Evolutionary conservation across 1,284 basidiomycete genomes (phyloP), one percentile per base, ranked within the genome.

Genomic region (Ceratobasidium sp.): DNA sequence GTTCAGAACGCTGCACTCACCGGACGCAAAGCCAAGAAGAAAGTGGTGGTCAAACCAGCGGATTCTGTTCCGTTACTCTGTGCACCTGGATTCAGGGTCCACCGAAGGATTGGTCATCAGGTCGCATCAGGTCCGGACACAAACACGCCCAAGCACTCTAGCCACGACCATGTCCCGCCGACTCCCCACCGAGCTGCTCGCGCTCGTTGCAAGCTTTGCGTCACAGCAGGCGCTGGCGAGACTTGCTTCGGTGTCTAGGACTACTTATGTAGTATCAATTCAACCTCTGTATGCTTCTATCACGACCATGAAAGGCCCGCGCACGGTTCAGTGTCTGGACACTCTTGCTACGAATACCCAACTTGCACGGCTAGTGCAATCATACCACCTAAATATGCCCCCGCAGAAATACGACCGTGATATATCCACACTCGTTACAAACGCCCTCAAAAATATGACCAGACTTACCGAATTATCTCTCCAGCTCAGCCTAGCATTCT

Each of bases 121-220:
- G n/a, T n/a, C n/a, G n/a, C 44, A 46, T 46, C 44, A 46, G 44
- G 44, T 46, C 44, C 44, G 13, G 44, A n/a, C 44, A 46, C 13
- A 5, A 46, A 46, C 44, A 46, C 13, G 44, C 13, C 44, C 44
- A 46, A 46, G 13, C 44, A 6, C 44, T 46, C 54, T 26, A 28
- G 54, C 54, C 7, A 28, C 23, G 5, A 20, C n/a, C 59, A 46
- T 65, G 38, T 26, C 20, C 44, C 42, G 23, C 38, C 23, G 17
- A 28, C 69, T 71, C 20, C 69, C 69, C 42, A 44, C 33, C 28
- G 70, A 64, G 59, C n/a, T 74, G 59, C 70, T 74, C 59, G 59
- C 52, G 15, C 59, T 74, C 44, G 48, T 74, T 10, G 57, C 48
- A 1, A 26, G 54, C 23, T 28, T 23, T 57, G 23, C 54, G 23